Evolutionary conservation across 2,329 filamentous ascomycete genomes (phyloP).

Genomic region (Ascochyta rabiei): DNA sequence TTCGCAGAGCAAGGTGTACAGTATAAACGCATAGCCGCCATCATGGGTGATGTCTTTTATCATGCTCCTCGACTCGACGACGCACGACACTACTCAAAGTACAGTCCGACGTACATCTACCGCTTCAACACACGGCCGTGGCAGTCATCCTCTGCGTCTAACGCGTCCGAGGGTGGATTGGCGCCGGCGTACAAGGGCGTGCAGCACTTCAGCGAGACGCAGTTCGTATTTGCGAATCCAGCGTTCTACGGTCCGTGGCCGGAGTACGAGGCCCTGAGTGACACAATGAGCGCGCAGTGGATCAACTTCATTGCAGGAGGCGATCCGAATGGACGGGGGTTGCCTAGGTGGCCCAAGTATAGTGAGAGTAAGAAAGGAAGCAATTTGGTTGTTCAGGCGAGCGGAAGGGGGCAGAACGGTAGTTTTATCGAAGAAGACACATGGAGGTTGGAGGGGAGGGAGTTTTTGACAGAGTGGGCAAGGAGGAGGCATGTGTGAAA

Average conservation of each 20-base stretch:
- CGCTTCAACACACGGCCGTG: conserved; percentile 60
- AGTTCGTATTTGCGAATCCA: conserved; percentile 55
- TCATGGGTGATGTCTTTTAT: conserved; percentile 61
- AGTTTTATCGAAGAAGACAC: conserved; percentile 52
- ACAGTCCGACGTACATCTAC: conserved; percentile 63
- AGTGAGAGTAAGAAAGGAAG: conserved; percentile 42
- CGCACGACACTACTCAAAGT: conserved; percentile 54
- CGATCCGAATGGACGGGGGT: conserved; percentile 46
- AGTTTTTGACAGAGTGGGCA: conserved; percentile 45
- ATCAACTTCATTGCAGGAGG: conserved; percentile 51
- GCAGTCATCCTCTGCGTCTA: conserved; percentile 23
- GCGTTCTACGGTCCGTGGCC: conserved; percentile 45
- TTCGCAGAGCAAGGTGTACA: conserved; percentile 49
- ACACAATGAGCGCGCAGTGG: conserved; percentile 55
- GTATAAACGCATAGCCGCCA: conserved; percentile 62
- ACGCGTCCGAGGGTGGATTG: conserved; percentile 51
- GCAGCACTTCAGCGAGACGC: conserved; percentile 60
- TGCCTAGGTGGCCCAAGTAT: conserved; percentile 52
- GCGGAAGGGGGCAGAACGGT: conserved; percentile 50
- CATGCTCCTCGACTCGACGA: conserved; percentile 59
- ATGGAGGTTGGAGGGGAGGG: conserved; percentile 52
- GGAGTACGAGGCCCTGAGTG: conserved; percentile 50
- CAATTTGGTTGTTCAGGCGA: conserved; percentile 55
- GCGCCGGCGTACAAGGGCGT: conserved; percentile 53
- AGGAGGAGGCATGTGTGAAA: conserved; percentile 46